These are phyloP conservation scores for Rhizopogon rudus DNA, from an alignment of 768 basidiomycete species.

Conservation along the genomic window DNA sequence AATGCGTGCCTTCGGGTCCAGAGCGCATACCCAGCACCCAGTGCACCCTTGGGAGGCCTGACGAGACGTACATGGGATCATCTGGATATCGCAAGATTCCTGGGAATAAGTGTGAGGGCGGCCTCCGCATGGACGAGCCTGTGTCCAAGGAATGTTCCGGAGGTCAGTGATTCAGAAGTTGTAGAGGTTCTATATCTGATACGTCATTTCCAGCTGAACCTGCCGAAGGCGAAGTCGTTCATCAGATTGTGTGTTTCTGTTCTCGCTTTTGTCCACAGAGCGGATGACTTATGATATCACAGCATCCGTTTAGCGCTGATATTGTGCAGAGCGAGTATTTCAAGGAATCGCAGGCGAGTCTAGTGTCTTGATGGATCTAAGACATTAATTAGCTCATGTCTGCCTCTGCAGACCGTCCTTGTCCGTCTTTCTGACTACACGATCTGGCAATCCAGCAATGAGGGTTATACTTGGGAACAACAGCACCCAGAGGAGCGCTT, in stretches of 20 bases:
- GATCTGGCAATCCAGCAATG: conserved; percentile 93
- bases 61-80: conserved; percentile 75
- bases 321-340: conserved; percentile 84
- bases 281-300: neutral
- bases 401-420: conserved; percentile 61
- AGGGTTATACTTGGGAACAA: conserved; percentile 88
- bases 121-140: conserved; percentile 57
- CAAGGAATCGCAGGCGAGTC: conserved; percentile 58
- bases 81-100: conserved; percentile 92
- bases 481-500: conserved; percentile 58
- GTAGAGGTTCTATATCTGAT: neutral
- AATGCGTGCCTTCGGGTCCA: conserved; percentile 83
- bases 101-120: conserved; percentile 78
- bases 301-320: conserved; percentile 65
- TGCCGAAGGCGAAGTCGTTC: conserved; percentile 68
- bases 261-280: neutral
- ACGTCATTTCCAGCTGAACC: conserved; percentile 57
- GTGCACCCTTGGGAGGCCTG: conserved; percentile 45
- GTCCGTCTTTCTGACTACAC: conserved; percentile 71
- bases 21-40: conserved; percentile 80
- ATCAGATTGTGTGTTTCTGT: conserved; percentile 56
- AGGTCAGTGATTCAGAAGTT: conserved; percentile 35
- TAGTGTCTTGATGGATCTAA: conserved; percentile 8
- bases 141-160: conserved; percentile 74
- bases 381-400: neutral